Base-by-base conservation (phyloP, 2,329 filamentous ascomycete genomes). In the Fusarium siculi region DNA sequence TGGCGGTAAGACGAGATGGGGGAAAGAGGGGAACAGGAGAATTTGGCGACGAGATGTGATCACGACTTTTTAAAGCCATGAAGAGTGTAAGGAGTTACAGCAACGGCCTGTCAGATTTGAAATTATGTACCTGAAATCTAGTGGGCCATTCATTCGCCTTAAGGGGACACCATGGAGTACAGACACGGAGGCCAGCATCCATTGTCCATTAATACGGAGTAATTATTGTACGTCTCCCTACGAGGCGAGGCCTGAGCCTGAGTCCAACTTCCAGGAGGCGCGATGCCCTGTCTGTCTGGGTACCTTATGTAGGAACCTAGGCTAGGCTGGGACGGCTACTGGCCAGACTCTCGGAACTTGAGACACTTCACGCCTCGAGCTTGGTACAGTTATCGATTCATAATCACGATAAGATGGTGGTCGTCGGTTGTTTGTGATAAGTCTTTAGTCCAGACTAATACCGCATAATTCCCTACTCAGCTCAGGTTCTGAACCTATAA, bases 81-180 rank as follows among this genome's bases (percentile, higher is more conserved):
- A 42, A 36, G 50, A 46, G 53, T 50, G 56, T 37, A 46, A 70
- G 56, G 56, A 71, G 44, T 53, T 37, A 21, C 53, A 66, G n/a
- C 47, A 47, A 39, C 57, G 53, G 39, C 60, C 36, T 25, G 55
- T 55, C 67, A 40, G 44, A 52, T 70, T 53, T 62, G 56, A 72
- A 72, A 73, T 74, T 72, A 72, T 73, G 70, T 72, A 73, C 70
- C 53, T 68, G 66, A 44, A 63, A 64, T 72, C 28, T 63, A 52
- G 71, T 74, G 71, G 71, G 59, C 71, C 71, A 59, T 65, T 72
- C 55, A 63, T 63, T 59, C 37, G 46, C 63, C 46, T 39, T 65
- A 72, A 66, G 53, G 67, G 63, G 67, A 74, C 54, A 42, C 25
- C 44, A 67, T 49, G 47, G 64, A 68, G 56, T 32, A 66, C 50